These are phyloP conservation scores for Imleria badia DNA, from an alignment of 768 basidiomycete species.

Conservation along the genomic window DNA sequence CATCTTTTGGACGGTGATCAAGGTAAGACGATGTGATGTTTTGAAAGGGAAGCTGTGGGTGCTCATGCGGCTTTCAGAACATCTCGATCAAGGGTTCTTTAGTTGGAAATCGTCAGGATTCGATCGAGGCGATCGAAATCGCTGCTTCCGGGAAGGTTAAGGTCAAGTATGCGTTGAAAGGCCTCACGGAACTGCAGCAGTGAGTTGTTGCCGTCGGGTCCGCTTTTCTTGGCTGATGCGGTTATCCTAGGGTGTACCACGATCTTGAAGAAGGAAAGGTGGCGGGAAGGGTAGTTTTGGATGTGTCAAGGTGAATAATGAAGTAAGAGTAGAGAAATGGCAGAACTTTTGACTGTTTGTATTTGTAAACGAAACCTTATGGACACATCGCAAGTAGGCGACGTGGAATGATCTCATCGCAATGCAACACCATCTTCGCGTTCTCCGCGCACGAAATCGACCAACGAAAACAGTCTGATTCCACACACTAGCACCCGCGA, in stretches of 20 bases:
- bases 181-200: constrained; percentile 51
- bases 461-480: too few relatives aligned
- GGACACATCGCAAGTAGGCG: too few relatives aligned
- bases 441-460: too few relatives aligned
- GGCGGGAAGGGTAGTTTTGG: constrained; percentile 43
- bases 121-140: constrained; percentile 75
- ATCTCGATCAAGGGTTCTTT: constrained; percentile 37
- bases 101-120: constrained; percentile 79
- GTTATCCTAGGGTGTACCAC: constrained; percentile 35
- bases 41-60: not conserved
- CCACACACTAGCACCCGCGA: too few relatives aligned
- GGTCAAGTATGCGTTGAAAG: constrained; percentile 48
- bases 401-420: too few relatives aligned
- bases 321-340: too few relatives aligned
- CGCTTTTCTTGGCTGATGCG: not conserved
- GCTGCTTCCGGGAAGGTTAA: constrained; percentile 71
- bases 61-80: constrained; percentile 20
- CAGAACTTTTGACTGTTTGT: too few relatives aligned
- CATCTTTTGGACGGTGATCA: constrained; percentile 72
- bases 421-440: too few relatives aligned
- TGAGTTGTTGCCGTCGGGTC: constrained; percentile 34
- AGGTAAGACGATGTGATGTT: constrained; percentile 32
- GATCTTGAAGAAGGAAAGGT: constrained; percentile 41
- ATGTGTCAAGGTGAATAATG: constrained; percentile 27
- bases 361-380: too few relatives aligned